Evolutionary conservation across 2,329 filamentous ascomycete genomes (phyloP).

Genomic region (Neoarthrinium moseri): DNA sequence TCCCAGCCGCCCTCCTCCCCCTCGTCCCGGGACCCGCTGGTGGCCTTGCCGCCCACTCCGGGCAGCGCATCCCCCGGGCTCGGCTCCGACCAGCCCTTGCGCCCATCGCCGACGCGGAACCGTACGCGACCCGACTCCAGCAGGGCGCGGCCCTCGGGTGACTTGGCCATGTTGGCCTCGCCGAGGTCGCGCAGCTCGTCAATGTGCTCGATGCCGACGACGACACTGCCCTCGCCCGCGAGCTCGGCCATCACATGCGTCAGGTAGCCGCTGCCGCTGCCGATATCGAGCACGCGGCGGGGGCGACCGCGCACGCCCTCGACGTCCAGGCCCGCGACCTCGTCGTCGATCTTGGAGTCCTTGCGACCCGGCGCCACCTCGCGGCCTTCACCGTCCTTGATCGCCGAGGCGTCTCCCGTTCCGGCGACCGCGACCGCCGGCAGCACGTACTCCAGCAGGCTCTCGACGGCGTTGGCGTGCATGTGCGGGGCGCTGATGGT

Average conservation of each 20-base stretch:
- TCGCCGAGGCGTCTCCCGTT: slow-evolving; percentile 23
- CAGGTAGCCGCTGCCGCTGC: slow-evolving; percentile 77
- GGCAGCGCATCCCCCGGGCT: slow-evolving; percentile 15
- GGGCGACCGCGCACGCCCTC: slow-evolving; percentile 13
- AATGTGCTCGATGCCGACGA: slow-evolving; percentile 78
- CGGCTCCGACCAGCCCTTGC: slow-evolving; percentile 59
- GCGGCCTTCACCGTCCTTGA: slow-evolving; percentile 1
- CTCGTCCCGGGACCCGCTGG: slow-evolving; percentile 34
- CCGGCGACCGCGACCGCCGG: slow-evolving; percentile 25
- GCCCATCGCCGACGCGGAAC: slow-evolving; percentile 75
- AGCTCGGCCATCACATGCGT: slow-evolving; percentile 86
- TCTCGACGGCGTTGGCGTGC: slow-evolving; percentile 54
- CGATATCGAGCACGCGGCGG: slow-evolving; percentile 68
- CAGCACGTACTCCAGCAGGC: slow-evolving; percentile 43
- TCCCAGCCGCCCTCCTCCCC: slow-evolving; percentile 68
- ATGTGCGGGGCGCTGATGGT: slow-evolving; percentile 63
- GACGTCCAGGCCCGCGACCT: neutral
- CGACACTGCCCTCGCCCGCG: slow-evolving; percentile 50
- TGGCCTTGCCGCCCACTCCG: slow-evolving; percentile 25
- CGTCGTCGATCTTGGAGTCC: neutral
- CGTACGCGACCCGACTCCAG: slow-evolving; percentile 63
- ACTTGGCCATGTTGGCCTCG: slow-evolving; percentile 64
- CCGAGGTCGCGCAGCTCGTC: slow-evolving; percentile 60
- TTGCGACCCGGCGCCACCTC: neutral
- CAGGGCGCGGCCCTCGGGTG: slow-evolving; percentile 54